Percentiles rank a stretch among this genome's conserved stretches.
These are phyloP conservation scores for Hypoxylon sp. DNA, from an alignment of 2,329 filamentous ascomycete genomes.

Conservation along the genomic window DNA sequence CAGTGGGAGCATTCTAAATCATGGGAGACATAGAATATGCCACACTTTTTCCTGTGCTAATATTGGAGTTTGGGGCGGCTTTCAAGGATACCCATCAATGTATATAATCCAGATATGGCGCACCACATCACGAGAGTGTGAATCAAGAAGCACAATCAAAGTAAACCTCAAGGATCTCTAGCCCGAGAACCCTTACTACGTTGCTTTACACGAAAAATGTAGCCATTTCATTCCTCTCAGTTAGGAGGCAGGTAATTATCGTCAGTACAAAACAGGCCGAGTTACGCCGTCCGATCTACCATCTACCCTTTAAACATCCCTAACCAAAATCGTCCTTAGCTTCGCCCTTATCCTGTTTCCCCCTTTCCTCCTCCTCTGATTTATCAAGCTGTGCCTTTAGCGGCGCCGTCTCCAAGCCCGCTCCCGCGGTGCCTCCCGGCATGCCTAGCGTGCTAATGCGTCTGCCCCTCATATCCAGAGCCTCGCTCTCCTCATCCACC, in stretches of 20 bases:
- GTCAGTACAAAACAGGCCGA: conserved; percentile 17
- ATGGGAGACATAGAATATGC: too few relatives aligned
- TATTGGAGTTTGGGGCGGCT: too few relatives aligned
- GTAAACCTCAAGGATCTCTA: neutral
- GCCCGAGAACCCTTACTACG: neutral
- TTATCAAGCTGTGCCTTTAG: conserved; percentile 52
- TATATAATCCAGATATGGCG: neutral
- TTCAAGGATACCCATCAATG: neutral
- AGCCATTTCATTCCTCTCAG: conserved; percentile 21
- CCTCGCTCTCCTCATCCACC: conserved; percentile 69
- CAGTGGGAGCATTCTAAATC: too few relatives aligned
- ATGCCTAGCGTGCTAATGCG: conserved; percentile 69
- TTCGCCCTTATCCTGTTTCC: conserved; percentile 45
- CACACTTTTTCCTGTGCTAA: too few relatives aligned
- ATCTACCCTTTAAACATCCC: conserved; percentile 17
- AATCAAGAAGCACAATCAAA: neutral
- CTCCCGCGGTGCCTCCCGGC: conserved; percentile 56
- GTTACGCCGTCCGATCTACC: conserved; percentile 10
- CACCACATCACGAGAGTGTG: neutral
- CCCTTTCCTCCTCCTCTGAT: conserved; percentile 42
- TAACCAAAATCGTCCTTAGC: conserved; percentile 52
- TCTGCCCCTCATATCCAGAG: conserved; percentile 67
- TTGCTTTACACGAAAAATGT: conserved; percentile 17
- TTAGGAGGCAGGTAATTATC: neutral
- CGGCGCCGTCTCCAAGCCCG: conserved; percentile 67